Base-by-base conservation (phyloP, 768 basidiomycete species). In the Artomyces pyxidatus region DNA sequence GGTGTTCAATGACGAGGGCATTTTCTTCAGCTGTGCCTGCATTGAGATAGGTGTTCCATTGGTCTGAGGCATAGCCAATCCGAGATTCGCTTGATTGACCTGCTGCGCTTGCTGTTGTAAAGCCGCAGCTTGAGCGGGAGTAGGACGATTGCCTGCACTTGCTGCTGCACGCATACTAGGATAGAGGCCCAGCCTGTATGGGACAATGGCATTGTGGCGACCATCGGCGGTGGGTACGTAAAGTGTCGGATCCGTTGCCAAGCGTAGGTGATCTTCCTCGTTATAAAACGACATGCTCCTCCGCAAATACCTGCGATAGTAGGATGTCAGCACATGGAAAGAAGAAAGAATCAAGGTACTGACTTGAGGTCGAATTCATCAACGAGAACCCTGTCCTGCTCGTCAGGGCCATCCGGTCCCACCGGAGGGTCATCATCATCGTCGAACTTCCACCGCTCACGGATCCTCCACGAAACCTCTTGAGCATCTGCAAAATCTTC, bases 401-500 rank as follows among this genome's bases (percentile, higher is more conserved):
- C 87, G 14, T 88, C 85, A 4, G 73, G 51, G 10, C 83, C 82
- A 41, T 75, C 73, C 3, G 78, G 73, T 4, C 74, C 80, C 50
- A 73, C 65, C 0, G 74, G 63, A 12, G 81, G 78, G 6, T 58
- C 64, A 52, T 87, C 84, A 48, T 88, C 85, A 6, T 65, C 58
- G 56, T 89, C 87, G 52, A 76, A 88, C 47, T 71, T 69, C 85
- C 85, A 90, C 30, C 75, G 75, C 52, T 83, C 80, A 37, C 71
- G 66, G 3, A 83, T 49, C 38, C 70, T 66, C 48, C 63, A 60
- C 6, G 70, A 69, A 6, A 53, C 45, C 45, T 83, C 78, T 39
- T 72, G 68, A 12, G 65, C 66, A 6, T 58, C 58, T 25, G 60
- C 60, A 11, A 66, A 63, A 4, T 56, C 62, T 4, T 59, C 61